These are phyloP conservation scores for Botrytis squamosa DNA, from an alignment of 2,329 filamentous ascomycete genomes.

Conservation along the genomic window DNA sequence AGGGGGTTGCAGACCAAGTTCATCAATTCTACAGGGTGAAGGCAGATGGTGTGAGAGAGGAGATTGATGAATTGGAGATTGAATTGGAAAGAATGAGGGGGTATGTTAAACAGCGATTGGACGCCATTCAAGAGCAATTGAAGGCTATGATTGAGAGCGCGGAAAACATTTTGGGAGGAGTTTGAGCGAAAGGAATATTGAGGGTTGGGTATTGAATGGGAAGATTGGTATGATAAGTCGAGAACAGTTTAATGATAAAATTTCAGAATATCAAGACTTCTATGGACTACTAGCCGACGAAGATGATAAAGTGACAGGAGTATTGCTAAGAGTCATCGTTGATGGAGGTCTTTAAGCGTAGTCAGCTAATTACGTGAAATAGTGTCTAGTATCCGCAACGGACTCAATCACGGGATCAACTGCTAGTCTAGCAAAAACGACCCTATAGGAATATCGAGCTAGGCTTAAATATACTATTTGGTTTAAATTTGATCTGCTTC, in stretches of 20 bases:
- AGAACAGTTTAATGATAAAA: neutral
- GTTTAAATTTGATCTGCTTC: neutral
- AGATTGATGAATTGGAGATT: neutral
- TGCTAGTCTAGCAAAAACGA: neutral
- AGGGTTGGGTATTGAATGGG: neutral
- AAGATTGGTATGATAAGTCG: neutral
- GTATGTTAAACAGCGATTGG: neutral
- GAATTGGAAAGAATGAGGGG: neutral
- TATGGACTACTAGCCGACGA: neutral
- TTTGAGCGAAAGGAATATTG: neutral
- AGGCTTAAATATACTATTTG: neutral
- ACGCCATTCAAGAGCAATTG: neutral
- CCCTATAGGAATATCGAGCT: neutral
- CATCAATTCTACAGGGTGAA: neutral
- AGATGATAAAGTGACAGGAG: neutral
- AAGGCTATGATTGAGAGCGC: neutral
- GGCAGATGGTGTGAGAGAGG: neutral
- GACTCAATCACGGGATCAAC: neutral
- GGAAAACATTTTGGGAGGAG: neutral
- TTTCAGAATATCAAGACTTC: neutral
- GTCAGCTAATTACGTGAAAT: neutral
- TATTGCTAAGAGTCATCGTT: neutral
- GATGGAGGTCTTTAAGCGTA: neutral
- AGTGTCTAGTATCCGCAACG: neutral
- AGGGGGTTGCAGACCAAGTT: neutral